Base-by-base conservation (phyloP, 306 rosid genomes). In the Glycine latifolia region DNA sequence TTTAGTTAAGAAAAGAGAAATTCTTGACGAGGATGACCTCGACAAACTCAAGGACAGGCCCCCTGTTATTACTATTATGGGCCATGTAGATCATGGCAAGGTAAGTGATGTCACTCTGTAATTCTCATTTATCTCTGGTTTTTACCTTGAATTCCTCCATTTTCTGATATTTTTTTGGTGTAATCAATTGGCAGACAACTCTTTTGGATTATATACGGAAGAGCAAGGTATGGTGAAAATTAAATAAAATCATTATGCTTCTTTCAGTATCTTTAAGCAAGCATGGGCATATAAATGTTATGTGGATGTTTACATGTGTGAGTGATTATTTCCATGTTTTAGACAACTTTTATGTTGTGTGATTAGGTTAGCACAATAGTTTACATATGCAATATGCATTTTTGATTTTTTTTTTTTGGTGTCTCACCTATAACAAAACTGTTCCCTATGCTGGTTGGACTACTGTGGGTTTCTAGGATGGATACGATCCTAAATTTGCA, bases 61-160 rank as follows among this genome's bases (percentile, higher is more conserved):
- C 79, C 99, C 98, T 56, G 97, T 95, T 35, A 89, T 95, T 48
- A 95, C 99, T 63, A 95, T 95, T 71, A 95, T 95, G 99, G 99
- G 98, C 53, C 99, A 95, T 73, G 98, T 95, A 61, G 99, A 93
- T 90, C 99, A 95, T 47, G 99, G 99, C 89, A 95, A 95, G 91
- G 99, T 91, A 81, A 59, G 80, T 67, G 71, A 14, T 70, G 54
- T 77, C 81, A 43, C 35, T 61, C 43, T 65, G 49, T 73, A 20
- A 66, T 67, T 54, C 72, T 86, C 68, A 61, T 49, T 58, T 69
- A 17, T 49, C 7, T 71, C 62, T 71, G 58, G 37, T 58, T 72
- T 67, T 87, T 48, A 74, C 16, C 68, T 8, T 77, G 76, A 55
- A 9, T 70, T 77, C 65, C 66, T 70, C 82, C 75, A n/a, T 71